Percentiles rank a stretch among this genome's conserved stretches.
Evolutionary conservation across 1,284 basidiomycete genomes (phyloP).

Genomic region (Cutaneotrichosporon daszewskae): DNA sequence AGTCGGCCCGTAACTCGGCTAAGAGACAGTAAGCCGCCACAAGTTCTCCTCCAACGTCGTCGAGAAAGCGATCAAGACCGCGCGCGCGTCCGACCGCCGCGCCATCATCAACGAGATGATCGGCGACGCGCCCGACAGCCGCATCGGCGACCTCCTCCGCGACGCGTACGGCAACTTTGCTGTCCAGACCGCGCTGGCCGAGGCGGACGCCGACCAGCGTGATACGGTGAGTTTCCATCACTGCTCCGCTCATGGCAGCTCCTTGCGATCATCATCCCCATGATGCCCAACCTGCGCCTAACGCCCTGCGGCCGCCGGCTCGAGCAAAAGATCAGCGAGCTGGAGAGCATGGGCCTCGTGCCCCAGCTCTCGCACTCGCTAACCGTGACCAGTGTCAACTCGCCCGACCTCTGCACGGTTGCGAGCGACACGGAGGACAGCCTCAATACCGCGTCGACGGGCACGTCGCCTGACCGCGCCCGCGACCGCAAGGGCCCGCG

Average conservation of each 20-base stretch:
- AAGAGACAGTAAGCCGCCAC: slow-evolving; percentile 63
- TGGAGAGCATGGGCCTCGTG: slow-evolving; percentile 15
- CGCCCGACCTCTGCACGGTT: too few species aligned
- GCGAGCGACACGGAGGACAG: too few species aligned
- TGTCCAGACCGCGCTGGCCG: slow-evolving; percentile 36
- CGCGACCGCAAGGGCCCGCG: too few species aligned
- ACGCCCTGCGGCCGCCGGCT: slow-evolving; percentile 42
- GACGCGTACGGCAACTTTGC: slow-evolving; percentile 43
- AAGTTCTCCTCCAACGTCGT: slow-evolving; percentile 98
- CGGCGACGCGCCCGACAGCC: slow-evolving; percentile 19
- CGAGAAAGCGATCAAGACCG: slow-evolving; percentile 78
- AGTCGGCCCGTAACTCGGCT: slow-evolving; percentile 9
- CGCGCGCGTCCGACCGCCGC: slow-evolving; percentile 59
- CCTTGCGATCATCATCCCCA: slow-evolving; percentile 29
- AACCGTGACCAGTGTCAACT: too few species aligned
- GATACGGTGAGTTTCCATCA: slow-evolving; percentile 11
- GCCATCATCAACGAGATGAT: slow-evolving; percentile 71
- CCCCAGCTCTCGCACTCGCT: too few species aligned
- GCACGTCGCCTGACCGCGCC: too few species aligned
- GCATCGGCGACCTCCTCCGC: slow-evolving; percentile 29
- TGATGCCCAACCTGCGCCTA: slow-evolving; percentile 32
- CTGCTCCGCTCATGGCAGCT: slow-evolving; percentile 25
- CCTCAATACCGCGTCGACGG: too few species aligned
- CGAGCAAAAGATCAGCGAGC: slow-evolving; percentile 24
- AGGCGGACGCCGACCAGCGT: slow-evolving; percentile 30